phyloP scores from a whole-genome alignment of 176 grass and related monocot species.

The Carex myosuroides region DNA sequence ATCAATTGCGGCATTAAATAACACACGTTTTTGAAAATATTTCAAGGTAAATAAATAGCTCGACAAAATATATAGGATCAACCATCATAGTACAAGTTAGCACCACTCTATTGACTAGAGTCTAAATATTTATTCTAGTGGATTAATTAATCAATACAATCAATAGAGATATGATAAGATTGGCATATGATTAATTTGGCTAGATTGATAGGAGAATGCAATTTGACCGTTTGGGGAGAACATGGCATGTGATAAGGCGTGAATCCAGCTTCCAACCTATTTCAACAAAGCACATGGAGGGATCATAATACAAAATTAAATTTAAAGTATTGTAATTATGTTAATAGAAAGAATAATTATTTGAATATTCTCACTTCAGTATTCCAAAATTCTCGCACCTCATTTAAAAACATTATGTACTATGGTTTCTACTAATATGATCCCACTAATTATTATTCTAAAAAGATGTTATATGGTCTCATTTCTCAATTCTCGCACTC shows the following conservation, averaged over 20 bases:
- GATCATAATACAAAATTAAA: not conserved
- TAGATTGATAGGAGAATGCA: not conserved
- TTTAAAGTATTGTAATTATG: not conserved
- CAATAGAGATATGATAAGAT: not conserved
- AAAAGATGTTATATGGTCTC: too few species aligned
- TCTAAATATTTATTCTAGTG: not conserved
- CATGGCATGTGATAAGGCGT: constrained; percentile 10
- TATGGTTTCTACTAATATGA: too few species aligned
- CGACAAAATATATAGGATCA: too few species aligned
- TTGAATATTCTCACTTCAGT: too few species aligned
- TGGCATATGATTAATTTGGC: not conserved
- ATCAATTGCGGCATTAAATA: not conserved
- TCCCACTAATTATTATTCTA: too few species aligned
- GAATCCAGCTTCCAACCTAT: not conserved
- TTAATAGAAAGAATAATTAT: not conserved
- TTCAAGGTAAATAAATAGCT: not conserved
- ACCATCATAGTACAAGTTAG: too few species aligned
- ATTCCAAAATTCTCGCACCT: too few species aligned
- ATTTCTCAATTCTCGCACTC: too few species aligned
- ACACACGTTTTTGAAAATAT: not conserved
- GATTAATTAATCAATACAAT: not conserved
- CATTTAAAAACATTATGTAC: too few species aligned
- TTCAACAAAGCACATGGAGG: not conserved
- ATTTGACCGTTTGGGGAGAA: constrained; percentile 13
- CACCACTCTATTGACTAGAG: not conserved